Conservation (phyloP, 352 stramenopile genomes). For the Phytophthora colocasiae region DNA sequence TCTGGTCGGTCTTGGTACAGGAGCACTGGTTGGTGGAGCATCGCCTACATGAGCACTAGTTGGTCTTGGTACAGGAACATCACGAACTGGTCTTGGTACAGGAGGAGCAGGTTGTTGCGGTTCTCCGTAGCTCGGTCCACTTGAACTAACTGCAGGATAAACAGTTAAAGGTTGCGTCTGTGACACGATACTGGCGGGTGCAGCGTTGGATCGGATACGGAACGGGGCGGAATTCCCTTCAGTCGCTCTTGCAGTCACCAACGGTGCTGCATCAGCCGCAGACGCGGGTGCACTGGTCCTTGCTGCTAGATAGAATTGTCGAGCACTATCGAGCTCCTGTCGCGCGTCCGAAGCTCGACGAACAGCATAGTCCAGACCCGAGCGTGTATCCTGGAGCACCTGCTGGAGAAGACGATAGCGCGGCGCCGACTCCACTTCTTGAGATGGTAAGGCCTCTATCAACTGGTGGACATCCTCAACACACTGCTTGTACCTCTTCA, state of each 20-base stretch:
- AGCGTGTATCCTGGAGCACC: conserved; percentile 24
- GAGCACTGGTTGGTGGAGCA: no score
- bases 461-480: conserved; percentile 10
- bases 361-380: conserved; percentile 29
- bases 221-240: background rate
- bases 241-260: background rate
- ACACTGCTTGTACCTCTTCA: conserved; percentile 27
- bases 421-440: conserved; percentile 9
- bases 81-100: background rate
- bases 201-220: conserved; percentile 1
- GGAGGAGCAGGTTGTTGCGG: background rate
- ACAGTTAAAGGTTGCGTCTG: background rate
- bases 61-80: background rate
- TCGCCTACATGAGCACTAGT: background rate
- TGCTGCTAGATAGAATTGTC: conserved; percentile 22
- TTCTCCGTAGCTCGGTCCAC: no score
- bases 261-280: background rate
- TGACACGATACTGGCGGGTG: background rate
- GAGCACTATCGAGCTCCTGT: conserved; percentile 19
- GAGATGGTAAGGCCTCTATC: background rate
- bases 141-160: no score
- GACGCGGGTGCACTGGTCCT: background rate
- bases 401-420: conserved; percentile 26
- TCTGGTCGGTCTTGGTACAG: background rate
- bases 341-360: conserved; percentile 15